These are phyloP conservation scores for Chaetoceros muelleri DNA, from an alignment of 108 stramenopile species.

Conservation along the genomic window DNA sequence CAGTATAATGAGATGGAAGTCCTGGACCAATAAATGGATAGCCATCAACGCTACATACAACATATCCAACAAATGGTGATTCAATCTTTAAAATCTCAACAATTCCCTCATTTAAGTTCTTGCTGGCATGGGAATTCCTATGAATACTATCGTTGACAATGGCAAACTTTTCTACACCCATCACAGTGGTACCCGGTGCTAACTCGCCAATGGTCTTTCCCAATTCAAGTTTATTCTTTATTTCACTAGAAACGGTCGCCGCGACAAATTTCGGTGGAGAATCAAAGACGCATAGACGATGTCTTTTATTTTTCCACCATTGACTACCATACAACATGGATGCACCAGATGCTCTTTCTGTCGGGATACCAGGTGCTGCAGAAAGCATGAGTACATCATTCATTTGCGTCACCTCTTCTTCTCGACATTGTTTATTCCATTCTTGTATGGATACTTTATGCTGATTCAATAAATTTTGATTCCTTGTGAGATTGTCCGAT, in stretches of 20 bases:
- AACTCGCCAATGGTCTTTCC: constrained; percentile 18
- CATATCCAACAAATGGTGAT: constrained; percentile 29
- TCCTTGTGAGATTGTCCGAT: constrained; percentile 1
- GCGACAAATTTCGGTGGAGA: neutral
- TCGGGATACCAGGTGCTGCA: too few relatives aligned
- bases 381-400: neutral
- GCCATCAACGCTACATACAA: constrained; percentile 32
- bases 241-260: neutral
- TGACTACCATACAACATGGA: neutral
- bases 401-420: neutral
- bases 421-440: constrained; percentile 1
- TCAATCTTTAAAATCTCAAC: constrained; percentile 29
- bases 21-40: constrained; percentile 52
- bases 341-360: too few relatives aligned
- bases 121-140: neutral
- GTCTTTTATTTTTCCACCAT: neutral
- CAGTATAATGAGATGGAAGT: constrained; percentile 22
- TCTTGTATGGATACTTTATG: constrained; percentile 1
- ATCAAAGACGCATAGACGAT: constrained; percentile 4
- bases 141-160: constrained; percentile 12
- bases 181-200: constrained; percentile 41
- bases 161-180: constrained; percentile 24
- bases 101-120: constrained; percentile 3
- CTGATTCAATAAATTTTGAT: neutral
- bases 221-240: constrained; percentile 1